Evolutionary conservation across 2,329 filamentous ascomycete genomes (phyloP), one percentile per base, ranked within the genome.

Genomic region (Geosmithia flava): DNA sequence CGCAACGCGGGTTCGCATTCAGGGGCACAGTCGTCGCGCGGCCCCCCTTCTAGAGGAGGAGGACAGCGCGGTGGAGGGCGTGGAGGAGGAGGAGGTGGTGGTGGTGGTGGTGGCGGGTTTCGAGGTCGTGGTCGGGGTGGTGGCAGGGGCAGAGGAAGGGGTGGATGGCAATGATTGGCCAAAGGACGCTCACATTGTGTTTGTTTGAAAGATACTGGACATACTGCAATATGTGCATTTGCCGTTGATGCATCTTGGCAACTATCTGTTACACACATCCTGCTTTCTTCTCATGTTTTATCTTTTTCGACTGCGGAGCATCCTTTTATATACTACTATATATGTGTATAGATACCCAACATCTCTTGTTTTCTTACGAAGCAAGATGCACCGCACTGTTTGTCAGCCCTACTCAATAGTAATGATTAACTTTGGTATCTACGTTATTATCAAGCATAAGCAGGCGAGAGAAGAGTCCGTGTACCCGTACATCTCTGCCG

Each of bases 71-170:
- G 45, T n/a, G 49, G 49, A 27, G 46, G 20, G 47, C 7, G n/a
- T 42, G 19, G 37, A 30, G 29, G 27, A 29, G 40, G 29, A 27
- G 27, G 44, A 16, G 47, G 45, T 41, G 44, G 43, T 30, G 42
- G 47, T 23, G 20, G 49, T 15, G 42, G 46, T 8, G 33, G 23
- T 8, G 23, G 23, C 23, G 23, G 23, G 23, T 27, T 27, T 27
- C 23, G 33, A 37, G 33, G 59, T 42, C 57, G 56, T 41, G 56
- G 54, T 2, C 54, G 54, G 4, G 52, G 51, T 39, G 49, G 48
- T 15, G 45, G 52, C 42, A 56, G 60, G 41, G 53, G 59, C 29
- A 58, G 53, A 27, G 49, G 51, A 20, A 46, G 54, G 27, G 60
- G 61, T 17, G 8, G 13, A 19, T 44, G 39, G 23, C 40, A 51